Conservation (phyloP, 2,329 filamentous ascomycete species). For the Diplodia intermedia region DNA sequence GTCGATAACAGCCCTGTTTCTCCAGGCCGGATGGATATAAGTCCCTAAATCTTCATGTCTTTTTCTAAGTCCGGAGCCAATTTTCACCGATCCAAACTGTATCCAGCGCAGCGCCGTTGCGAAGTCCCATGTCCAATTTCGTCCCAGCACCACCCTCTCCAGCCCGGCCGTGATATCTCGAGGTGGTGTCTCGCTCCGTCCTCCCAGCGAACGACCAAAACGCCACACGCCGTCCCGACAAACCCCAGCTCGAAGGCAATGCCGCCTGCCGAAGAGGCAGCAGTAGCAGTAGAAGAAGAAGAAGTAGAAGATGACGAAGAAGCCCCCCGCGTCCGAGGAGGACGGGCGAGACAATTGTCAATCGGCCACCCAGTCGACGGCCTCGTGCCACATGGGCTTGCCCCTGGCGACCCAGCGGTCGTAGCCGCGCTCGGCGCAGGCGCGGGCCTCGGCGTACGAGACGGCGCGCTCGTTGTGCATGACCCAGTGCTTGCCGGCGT, state of each 20-base stretch:
- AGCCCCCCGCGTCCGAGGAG: neutral
- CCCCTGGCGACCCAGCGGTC: constrained; percentile 14
- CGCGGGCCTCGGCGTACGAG: constrained; percentile 18
- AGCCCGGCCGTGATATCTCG: neutral
- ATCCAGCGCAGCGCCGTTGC: constrained; percentile 11
- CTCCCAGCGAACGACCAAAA: neutral
- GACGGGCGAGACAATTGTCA: neutral
- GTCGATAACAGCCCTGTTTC: neutral
- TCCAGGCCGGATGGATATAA: neutral
- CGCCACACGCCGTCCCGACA: neutral
- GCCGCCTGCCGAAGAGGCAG: neutral
- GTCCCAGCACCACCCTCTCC: neutral
- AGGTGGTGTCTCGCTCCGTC: no score
- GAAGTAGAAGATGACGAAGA: neutral
- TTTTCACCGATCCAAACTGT: constrained; percentile 3
- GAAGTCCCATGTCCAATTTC: neutral
- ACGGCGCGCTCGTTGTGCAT: constrained; percentile 22
- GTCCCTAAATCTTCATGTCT: neutral
- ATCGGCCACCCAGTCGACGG: constrained; percentile 6
- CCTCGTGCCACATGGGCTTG: constrained; percentile 15
- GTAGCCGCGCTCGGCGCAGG: constrained; percentile 5
- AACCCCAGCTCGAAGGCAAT: neutral
- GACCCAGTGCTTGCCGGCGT: constrained; percentile 24
- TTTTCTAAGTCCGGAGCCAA: constrained; percentile 4
- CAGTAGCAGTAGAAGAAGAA: no score